Conservation (phyloP, 371 early-diverging fungal genomes). For the Entomophthora muscae region DNA sequence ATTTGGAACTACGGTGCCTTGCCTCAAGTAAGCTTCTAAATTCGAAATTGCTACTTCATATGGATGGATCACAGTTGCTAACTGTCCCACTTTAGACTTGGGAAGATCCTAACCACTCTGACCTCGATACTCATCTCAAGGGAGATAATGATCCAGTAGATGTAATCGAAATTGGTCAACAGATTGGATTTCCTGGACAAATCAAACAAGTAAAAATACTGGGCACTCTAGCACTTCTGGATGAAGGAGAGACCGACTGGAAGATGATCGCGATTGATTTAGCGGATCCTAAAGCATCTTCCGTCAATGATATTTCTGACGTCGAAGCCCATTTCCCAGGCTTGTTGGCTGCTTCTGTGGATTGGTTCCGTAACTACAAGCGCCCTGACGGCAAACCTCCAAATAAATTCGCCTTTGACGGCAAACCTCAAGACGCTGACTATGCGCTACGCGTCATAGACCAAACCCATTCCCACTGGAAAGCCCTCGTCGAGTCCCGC, state of each 20-base stretch:
- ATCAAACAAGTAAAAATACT: conserved; percentile 97
- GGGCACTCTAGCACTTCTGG: conserved; percentile 94
- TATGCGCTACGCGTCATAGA: conserved; percentile 1
- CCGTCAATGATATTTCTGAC: conserved; percentile 93
- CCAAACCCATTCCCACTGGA: conserved; percentile 5
- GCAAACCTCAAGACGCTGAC: background rate
- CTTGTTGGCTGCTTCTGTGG: conserved; percentile 80
- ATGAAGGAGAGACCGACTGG: conserved; percentile 99
- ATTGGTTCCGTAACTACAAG: conserved; percentile 99
- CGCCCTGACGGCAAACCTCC: conserved; percentile 98
- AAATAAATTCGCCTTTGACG: conserved; percentile 88
- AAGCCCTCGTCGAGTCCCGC: background rate
- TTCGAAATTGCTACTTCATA: background rate
- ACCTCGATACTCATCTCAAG: conserved; percentile 70
- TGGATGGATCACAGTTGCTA: background rate
- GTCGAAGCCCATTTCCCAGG: conserved; percentile 91
- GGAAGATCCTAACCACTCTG: conserved; percentile 85
- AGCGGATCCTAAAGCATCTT: conserved; percentile 80
- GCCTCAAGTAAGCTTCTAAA: conserved; percentile 47
- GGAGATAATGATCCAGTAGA: conserved; percentile 99
- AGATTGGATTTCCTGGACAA: conserved; percentile 76
- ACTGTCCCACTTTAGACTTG: conserved; percentile 53
- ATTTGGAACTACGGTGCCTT: conserved; percentile 99
- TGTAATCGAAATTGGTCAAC: conserved; percentile 93
- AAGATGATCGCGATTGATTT: conserved; percentile 94